These are phyloP conservation scores for Xerophyta viscosa DNA, from an alignment of 106 monocot species.

Conservation along the genomic window DNA sequence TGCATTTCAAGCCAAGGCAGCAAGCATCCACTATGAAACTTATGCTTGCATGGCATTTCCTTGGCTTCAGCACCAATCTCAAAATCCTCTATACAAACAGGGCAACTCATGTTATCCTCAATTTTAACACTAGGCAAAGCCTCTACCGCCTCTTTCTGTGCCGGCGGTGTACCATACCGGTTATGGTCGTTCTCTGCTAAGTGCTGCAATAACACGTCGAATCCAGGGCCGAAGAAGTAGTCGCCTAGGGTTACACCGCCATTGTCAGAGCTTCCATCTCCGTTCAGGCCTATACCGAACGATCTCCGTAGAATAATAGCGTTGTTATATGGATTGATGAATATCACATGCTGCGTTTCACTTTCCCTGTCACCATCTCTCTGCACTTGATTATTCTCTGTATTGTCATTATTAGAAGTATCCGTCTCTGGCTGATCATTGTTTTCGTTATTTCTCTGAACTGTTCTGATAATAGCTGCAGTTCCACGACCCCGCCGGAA, in stretches of 20 bases:
- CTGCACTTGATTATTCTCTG: background rate
- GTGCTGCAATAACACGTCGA: slow-evolving; percentile 66
- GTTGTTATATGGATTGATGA: slow-evolving; percentile 51
- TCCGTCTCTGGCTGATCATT: slow-evolving; percentile 10
- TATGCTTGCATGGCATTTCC: slow-evolving; percentile 78
- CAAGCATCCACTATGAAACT: slow-evolving; percentile 61
- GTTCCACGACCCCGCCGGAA: slow-evolving; percentile 26
- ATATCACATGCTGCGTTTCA: slow-evolving; percentile 15
- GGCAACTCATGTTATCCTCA: slow-evolving; percentile 38
- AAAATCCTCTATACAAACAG: slow-evolving; percentile 77
- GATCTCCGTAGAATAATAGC: slow-evolving; percentile 30
- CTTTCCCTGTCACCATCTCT: slow-evolving; percentile 18
- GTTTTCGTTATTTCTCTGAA: slow-evolving; percentile 24
- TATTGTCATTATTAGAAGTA: background rate
- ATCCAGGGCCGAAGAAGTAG: slow-evolving; percentile 42
- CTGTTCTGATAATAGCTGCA: slow-evolving; percentile 28
- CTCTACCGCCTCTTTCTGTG: slow-evolving; percentile 52
- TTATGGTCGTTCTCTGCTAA: slow-evolving; percentile 66
- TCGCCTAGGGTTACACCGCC: slow-evolving; percentile 37
- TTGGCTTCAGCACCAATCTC: slow-evolving; percentile 38
- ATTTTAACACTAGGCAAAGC: slow-evolving; percentile 59
- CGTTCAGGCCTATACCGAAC: slow-evolving; percentile 6
- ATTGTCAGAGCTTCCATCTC: slow-evolving; percentile 1
- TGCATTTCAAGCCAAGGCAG: slow-evolving; percentile 82
- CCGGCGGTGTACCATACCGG: slow-evolving; percentile 68